Conservation (phyloP, 225 moss, liverwort and hornwort genomes). For the Polytrichum formosum region DNA sequence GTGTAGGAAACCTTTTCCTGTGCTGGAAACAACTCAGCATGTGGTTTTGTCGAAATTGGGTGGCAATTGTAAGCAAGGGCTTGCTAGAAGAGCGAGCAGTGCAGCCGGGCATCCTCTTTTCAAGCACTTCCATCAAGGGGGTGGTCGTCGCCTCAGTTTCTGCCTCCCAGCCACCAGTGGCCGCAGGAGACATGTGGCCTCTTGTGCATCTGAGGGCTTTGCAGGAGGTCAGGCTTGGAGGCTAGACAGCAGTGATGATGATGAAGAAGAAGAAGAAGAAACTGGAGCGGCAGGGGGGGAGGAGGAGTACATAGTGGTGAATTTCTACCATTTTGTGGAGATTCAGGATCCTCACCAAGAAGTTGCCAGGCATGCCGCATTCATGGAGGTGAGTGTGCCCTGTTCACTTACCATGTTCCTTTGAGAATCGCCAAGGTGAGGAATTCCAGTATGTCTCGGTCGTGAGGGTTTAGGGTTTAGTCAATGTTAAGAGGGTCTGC, state of each 20-base stretch:
- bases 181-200: conserved; percentile 1
- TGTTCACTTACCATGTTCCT: not conserved
- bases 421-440: not conserved
- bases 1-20: not conserved
- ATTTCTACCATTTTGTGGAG: conserved; percentile 80
- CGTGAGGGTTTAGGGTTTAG: too few species aligned
- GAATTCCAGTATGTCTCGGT: not conserved
- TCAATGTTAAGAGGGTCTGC: not conserved
- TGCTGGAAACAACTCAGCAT: too few species aligned
- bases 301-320: conserved; percentile 64
- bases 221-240: conserved; percentile 11
- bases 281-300: conserved; percentile 18
- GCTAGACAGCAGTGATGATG: conserved; percentile 21
- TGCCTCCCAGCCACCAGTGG: too few species aligned
- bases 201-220: conserved; percentile 12
- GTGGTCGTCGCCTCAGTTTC: too few species aligned
- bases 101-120: conserved; percentile 6
- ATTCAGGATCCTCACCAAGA: conserved; percentile 74
- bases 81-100: too few species aligned
- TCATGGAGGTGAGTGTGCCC: conserved; percentile 59
- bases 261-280: conserved; percentile 28
- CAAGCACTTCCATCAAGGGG: not conserved
- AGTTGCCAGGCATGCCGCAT: conserved; percentile 64
- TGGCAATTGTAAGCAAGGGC: too few species aligned
- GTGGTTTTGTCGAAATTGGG: too few species aligned